A percentile compares a stretch with the other conserved stretches of the same genome.
Evolutionary conservation across 768 basidiomycete genomes (phyloP).

Genomic region (Pisolithus marmoratus): DNA sequence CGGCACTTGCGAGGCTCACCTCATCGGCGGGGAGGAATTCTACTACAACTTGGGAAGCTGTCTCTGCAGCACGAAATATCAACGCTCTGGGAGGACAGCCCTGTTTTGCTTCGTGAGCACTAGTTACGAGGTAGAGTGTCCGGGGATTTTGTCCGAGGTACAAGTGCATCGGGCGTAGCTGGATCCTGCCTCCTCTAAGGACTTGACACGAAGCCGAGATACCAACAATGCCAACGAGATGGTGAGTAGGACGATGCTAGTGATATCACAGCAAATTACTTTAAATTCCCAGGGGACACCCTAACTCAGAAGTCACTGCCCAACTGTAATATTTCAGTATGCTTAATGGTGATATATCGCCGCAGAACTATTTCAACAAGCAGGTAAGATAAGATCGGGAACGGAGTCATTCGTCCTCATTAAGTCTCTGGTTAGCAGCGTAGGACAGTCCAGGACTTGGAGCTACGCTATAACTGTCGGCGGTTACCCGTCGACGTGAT

Average conservation of each 20-base stretch:
- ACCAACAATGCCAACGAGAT: neutral
- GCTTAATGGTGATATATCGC: neutral
- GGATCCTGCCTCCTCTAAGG: no score
- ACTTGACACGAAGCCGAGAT: neutral
- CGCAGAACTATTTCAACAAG: neutral
- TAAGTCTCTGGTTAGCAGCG: slow-evolving; percentile 1
- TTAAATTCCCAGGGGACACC: no score
- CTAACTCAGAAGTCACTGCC: no score
- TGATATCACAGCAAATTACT: no score
- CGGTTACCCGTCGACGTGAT: neutral
- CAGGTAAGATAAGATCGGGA: neutral
- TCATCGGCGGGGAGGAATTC: slow-evolving; percentile 76
- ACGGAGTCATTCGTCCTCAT: slow-evolving; percentile 9
- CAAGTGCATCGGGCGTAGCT: slow-evolving; percentile 52
- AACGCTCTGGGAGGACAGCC: slow-evolving; percentile 60
- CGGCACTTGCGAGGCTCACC: slow-evolving; percentile 58
- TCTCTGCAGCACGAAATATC: slow-evolving; percentile 61
- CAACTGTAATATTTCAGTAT: no score
- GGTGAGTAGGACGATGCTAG: no score
- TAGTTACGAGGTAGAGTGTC: slow-evolving; percentile 67
- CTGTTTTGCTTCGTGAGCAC: slow-evolving; percentile 55
- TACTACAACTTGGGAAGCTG: slow-evolving; percentile 66
- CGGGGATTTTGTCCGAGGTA: slow-evolving; percentile 66
- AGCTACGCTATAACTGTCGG: slow-evolving; percentile 13
- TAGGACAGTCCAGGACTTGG: slow-evolving; percentile 15